These are phyloP conservation scores for Tausonia pullulans DNA, from an alignment of 1,284 basidiomycete species.

Conservation along the genomic window DNA sequence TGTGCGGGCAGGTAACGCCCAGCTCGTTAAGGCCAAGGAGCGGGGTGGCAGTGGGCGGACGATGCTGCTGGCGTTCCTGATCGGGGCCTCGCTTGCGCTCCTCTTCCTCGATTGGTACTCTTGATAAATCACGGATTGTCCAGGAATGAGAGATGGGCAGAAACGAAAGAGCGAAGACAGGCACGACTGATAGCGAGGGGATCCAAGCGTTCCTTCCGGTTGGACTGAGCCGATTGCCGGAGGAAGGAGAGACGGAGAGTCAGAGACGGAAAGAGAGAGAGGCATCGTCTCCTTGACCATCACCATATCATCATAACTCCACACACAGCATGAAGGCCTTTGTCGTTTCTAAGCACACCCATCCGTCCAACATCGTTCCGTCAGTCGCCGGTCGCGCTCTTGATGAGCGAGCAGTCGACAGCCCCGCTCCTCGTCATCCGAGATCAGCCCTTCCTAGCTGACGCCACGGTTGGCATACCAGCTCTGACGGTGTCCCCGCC, in stretches of 20 bases:
- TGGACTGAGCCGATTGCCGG: not conserved
- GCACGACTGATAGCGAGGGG: too few species aligned
- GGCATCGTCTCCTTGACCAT: not conserved
- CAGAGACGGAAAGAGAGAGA: not conserved
- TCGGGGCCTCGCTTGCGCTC: slow-evolving; percentile 41
- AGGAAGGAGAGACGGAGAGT: not conserved
- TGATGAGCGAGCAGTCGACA: not conserved
- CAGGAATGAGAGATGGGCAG: not conserved
- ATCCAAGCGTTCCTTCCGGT: not conserved
- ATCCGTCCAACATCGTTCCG: slow-evolving; percentile 58
- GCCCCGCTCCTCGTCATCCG: not conserved
- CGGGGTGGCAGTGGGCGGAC: slow-evolving; percentile 40
- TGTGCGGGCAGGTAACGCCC: slow-evolving; percentile 42
- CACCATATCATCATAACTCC: not conserved
- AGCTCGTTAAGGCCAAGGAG: slow-evolving; percentile 43
- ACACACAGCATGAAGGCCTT: slow-evolving; percentile 58
- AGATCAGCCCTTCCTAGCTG: not conserved
- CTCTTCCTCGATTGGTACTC: slow-evolving; percentile 43
- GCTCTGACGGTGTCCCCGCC: slow-evolving; percentile 47
- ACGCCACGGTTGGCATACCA: slow-evolving; percentile 4
- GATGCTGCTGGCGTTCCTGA: slow-evolving; percentile 41
- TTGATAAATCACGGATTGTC: too few species aligned
- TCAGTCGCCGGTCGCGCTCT: slow-evolving; percentile 20
- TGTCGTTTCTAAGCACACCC: slow-evolving; percentile 56
- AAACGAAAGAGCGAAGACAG: not conserved